Evolutionary conservation across 73 alveolate genomes (phyloP).

Genomic region (Tetrahymena thermophila): DNA sequence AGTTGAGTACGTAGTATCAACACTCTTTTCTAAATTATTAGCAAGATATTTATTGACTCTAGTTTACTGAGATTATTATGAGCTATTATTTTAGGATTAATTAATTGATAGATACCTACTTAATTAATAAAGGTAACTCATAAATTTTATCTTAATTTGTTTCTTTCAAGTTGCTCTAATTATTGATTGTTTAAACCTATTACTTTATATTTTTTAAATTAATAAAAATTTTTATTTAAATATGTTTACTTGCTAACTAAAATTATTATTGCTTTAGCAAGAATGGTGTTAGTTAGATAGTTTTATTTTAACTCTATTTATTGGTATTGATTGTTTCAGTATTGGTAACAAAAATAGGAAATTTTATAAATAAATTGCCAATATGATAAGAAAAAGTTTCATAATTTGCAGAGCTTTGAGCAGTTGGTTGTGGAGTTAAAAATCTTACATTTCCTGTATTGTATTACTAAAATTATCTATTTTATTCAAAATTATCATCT

Average conservation of each 20-base stretch:
- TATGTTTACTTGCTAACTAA: background rate
- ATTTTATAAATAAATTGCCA: background rate
- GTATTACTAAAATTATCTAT: background rate
- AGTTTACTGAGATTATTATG: background rate
- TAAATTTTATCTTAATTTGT: too few species aligned
- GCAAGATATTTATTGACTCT: too few species aligned
- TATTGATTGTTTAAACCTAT: background rate
- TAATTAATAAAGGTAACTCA: background rate
- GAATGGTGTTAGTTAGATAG: background rate
- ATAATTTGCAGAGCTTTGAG: background rate
- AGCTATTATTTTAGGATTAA: background rate
- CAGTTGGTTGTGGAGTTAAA: background rate
- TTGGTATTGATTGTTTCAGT: background rate
- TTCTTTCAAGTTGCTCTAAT: background rate
- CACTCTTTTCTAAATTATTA: background rate
- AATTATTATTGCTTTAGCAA: too few species aligned
- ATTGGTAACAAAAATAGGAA: background rate
- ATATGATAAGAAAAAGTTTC: background rate
- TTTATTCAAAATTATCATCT: background rate
- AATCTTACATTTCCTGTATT: background rate
- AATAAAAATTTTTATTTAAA: too few species aligned
- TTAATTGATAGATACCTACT: background rate
- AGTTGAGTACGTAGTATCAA: background rate
- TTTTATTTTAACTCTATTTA: background rate
- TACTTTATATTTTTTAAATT: too few species aligned